A percentile compares a stretch with the other conserved stretches of the same genome.
phyloP scores from a whole-genome alignment of 768 basidiomycete genomes.

The Calocybe indica region DNA sequence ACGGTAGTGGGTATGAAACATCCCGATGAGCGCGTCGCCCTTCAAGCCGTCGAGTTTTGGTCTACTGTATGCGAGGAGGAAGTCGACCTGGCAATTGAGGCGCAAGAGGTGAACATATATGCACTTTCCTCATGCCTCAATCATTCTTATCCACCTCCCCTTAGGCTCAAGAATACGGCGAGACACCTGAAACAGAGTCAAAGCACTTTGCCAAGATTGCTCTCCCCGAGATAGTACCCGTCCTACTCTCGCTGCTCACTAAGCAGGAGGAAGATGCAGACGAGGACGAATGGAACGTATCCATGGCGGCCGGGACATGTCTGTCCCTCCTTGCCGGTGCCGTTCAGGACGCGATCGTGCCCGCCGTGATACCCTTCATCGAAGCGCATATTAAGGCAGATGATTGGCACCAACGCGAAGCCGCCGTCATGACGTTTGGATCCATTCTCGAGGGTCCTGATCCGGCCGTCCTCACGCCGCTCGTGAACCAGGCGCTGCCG shows the following conservation, averaged over 20 bases:
- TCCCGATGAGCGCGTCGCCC: slow-evolving; percentile 80
- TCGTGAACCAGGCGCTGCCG: slow-evolving; percentile 91
- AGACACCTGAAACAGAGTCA: slow-evolving; percentile 78
- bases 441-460: slow-evolving; percentile 97
- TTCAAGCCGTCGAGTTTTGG: slow-evolving; percentile 99
- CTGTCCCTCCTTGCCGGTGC: slow-evolving; percentile 84
- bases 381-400: slow-evolving; percentile 89
- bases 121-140: not conserved
- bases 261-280: slow-evolving; percentile 96
- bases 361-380: slow-evolving; percentile 94
- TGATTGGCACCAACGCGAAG: slow-evolving; percentile 95
- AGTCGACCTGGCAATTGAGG: slow-evolving; percentile 85
- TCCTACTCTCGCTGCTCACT: slow-evolving; percentile 81
- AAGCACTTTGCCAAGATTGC: slow-evolving; percentile 93
- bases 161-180: slow-evolving; percentile 87
- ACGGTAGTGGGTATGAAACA: slow-evolving; percentile 99
- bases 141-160: slow-evolving; percentile 5
- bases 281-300: slow-evolving; percentile 98
- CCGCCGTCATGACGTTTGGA: slow-evolving; percentile 97
- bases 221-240: slow-evolving; percentile 90
- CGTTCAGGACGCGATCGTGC: slow-evolving; percentile 86
- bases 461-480: slow-evolving; percentile 76
- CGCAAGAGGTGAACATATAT: slow-evolving; percentile 64
- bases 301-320: slow-evolving; percentile 95
- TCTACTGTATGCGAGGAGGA: slow-evolving; percentile 99